A percentile compares a stretch with the other conserved stretches of the same genome.
These are phyloP conservation scores for Malbranchea cinnamomea DNA, from an alignment of 2,329 filamentous ascomycete genomes.

Conservation along the genomic window DNA sequence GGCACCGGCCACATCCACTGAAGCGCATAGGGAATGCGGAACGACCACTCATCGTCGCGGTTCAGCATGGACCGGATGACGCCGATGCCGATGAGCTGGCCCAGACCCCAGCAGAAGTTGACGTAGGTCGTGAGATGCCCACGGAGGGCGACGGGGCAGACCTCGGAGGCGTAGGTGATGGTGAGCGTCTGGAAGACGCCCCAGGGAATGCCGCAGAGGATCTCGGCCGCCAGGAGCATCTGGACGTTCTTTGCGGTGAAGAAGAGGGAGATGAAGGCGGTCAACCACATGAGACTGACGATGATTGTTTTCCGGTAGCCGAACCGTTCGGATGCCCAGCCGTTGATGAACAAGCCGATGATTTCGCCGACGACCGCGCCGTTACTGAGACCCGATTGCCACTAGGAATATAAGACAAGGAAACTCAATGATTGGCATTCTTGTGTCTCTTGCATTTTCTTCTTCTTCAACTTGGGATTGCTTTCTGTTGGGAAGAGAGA, in stretches of 20 bases:
- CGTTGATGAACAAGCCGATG: slow-evolving; percentile 37
- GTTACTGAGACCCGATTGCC: slow-evolving; percentile 32
- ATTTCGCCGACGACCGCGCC: slow-evolving; percentile 32
- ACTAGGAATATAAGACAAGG: slow-evolving; percentile 15
- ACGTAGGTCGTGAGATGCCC: slow-evolving; percentile 33
- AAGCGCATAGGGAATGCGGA: slow-evolving; percentile 36
- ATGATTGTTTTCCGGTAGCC: slow-evolving; percentile 39
- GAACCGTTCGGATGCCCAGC: slow-evolving; percentile 36
- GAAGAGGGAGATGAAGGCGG: slow-evolving; percentile 35
- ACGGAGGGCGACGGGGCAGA: slow-evolving; percentile 32
- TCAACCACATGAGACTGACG: slow-evolving; percentile 30
- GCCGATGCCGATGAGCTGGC: slow-evolving; percentile 36
- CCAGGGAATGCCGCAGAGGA: slow-evolving; percentile 37
- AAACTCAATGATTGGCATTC: slow-evolving; percentile 5
- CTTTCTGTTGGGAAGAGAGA: no score
- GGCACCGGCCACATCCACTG: slow-evolving; percentile 42
- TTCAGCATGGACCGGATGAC: slow-evolving; percentile 35
- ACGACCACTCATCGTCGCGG: slow-evolving; percentile 35
- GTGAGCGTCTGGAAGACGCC: slow-evolving; percentile 37
- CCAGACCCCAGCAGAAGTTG: slow-evolving; percentile 33
- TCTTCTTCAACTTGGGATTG: no score
- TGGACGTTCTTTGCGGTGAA: slow-evolving; percentile 36
- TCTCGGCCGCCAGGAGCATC: slow-evolving; percentile 34
- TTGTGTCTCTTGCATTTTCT: slow-evolving; percentile 4
- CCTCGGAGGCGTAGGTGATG: slow-evolving; percentile 33